A percentile compares a stretch with the other conserved stretches of the same genome.
Evolutionary conservation across 2,329 filamentous ascomycete species (phyloP).

Genomic region (Claviceps pusilla): DNA sequence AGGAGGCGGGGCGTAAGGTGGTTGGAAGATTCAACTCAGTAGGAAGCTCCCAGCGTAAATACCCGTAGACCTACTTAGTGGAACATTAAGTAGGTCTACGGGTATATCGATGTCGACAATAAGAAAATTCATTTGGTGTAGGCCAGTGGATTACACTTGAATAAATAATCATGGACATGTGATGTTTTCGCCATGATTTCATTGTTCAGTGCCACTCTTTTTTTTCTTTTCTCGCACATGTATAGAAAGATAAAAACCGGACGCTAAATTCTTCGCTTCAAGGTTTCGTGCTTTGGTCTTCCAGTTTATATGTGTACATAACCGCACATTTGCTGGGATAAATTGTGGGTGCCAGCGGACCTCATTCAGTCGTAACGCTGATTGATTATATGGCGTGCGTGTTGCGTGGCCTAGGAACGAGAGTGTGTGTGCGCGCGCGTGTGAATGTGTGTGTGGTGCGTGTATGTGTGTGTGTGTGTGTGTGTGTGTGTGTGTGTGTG

Average conservation of each 20-base stretch:
- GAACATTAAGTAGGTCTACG: too few relatives aligned
- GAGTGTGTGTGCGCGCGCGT: neutral
- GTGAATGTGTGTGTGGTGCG: too few relatives aligned
- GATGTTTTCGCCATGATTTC: neutral
- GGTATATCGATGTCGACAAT: neutral
- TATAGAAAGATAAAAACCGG: neutral
- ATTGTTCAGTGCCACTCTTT: neutral
- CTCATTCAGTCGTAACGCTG: neutral
- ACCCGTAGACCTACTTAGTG: too few relatives aligned
- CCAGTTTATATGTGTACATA: neutral
- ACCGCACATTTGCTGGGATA: neutral
- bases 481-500: too few relatives aligned
- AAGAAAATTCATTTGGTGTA: neutral
- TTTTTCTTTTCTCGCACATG: neutral
- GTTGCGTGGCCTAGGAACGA: neutral
- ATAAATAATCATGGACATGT: constrained; percentile 1
- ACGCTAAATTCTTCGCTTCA: neutral
- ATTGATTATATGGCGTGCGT: neutral
- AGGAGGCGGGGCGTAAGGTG: neutral
- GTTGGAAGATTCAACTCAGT: neutral
- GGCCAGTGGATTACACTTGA: neutral
- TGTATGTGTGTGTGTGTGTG: too few relatives aligned
- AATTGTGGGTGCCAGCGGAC: neutral
- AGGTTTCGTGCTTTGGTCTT: neutral
- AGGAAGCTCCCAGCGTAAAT: neutral